These are phyloP conservation scores for Phaeosphaeria sp. DNA, from an alignment of 2,329 filamentous ascomycete species.

Conservation along the genomic window DNA sequence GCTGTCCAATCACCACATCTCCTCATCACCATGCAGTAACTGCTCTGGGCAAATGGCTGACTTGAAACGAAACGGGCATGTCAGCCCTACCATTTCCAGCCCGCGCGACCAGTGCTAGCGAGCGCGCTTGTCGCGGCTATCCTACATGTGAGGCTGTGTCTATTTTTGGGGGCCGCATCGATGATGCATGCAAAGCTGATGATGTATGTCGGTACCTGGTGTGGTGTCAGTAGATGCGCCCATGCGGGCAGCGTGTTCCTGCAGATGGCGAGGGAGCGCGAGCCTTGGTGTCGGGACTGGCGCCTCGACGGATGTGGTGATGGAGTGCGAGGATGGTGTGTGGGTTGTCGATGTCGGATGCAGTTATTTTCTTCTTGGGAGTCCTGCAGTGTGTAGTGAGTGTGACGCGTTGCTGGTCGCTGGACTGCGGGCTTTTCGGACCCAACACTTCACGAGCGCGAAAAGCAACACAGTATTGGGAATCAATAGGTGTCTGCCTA, in stretches of 20 bases:
- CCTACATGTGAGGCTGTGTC: conserved; percentile 18
- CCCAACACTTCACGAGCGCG: not conserved
- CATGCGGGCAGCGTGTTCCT: conserved; percentile 6
- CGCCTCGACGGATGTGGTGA: not conserved
- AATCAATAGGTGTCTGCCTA: conserved; percentile 4
- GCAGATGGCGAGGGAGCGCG: conserved; percentile 6
- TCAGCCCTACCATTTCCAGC: not conserved
- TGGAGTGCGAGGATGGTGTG: not conserved
- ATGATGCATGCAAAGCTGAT: conserved; percentile 12
- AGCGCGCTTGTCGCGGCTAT: conserved; percentile 38
- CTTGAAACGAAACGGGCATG: conserved; percentile 1
- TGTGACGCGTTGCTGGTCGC: not conserved
- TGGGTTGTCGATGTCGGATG: not conserved
- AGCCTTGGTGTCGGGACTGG: conserved; percentile 9
- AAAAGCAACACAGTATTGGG: not conserved
- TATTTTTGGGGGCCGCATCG: conserved; percentile 35
- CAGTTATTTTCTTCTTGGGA: not conserved
- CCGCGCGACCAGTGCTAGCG: conserved; percentile 36
- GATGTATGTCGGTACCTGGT: not conserved
- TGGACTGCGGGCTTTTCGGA: not conserved
- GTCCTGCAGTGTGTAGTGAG: not conserved
- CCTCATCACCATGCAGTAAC: conserved; percentile 3
- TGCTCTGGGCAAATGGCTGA: conserved; percentile 22
- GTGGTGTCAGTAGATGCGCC: not conserved
- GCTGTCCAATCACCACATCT: conserved; percentile 7